phyloP scores from a whole-genome alignment of 306 rosid species.

The Hylodesmum podocarpum region DNA sequence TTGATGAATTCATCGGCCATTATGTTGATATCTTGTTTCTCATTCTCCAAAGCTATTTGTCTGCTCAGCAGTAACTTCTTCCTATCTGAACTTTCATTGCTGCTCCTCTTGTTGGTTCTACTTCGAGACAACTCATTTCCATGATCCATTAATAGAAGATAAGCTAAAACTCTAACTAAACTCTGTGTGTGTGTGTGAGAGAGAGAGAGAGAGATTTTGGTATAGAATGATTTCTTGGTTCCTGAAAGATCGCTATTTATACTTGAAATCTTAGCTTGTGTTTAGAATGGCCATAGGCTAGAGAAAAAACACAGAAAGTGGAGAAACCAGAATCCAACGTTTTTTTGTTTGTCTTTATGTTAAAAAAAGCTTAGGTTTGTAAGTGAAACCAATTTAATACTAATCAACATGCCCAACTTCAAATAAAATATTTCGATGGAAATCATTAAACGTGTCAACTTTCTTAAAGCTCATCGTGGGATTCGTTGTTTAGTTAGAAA shows the following conservation, averaged over 20 bases:
- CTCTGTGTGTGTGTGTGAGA: too few relatives aligned
- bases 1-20: conserved; percentile 65
- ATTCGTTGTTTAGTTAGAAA: neutral
- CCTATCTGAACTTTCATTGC: neutral
- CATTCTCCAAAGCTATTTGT: conserved; percentile 14
- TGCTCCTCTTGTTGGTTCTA: conserved; percentile 31
- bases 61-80: conserved; percentile 21
- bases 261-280: neutral
- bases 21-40: conserved; percentile 40
- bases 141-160: conserved; percentile 43
- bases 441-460: neutral
- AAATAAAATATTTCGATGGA: conserved; percentile 1
- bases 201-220: neutral
- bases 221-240: neutral
- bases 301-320: conserved; percentile 16
- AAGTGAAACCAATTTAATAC: neutral
- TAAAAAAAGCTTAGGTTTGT: neutral
- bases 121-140: conserved; percentile 23
- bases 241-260: neutral
- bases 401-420: conserved; percentile 16
- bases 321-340: neutral
- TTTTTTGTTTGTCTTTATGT: neutral
- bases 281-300: neutral
- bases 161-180: neutral
- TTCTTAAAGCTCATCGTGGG: neutral